These are phyloP conservation scores for Trichopus zeylanicus DNA, from an alignment of 116 monocot genomes.

Conservation along the genomic window DNA sequence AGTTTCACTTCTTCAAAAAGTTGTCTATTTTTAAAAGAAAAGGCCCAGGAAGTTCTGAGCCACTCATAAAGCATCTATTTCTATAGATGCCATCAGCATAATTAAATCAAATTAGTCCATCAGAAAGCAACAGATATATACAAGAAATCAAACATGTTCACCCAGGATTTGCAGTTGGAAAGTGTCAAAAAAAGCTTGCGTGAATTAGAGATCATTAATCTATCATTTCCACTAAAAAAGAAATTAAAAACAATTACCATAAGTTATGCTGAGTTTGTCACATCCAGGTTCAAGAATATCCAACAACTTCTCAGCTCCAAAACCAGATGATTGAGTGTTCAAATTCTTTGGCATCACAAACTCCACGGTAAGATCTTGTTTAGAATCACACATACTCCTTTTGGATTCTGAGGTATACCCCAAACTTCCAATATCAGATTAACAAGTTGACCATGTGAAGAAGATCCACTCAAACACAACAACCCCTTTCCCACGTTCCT, in stretches of 20 bases:
- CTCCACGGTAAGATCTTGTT: background rate
- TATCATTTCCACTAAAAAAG: too few relatives aligned
- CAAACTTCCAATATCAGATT: background rate
- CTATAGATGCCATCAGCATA: too few relatives aligned
- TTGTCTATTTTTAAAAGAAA: too few relatives aligned
- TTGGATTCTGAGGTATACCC: background rate
- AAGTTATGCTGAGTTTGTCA: conserved; percentile 26
- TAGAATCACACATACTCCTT: background rate
- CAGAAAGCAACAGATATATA: too few relatives aligned
- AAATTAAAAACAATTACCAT: conserved; percentile 32
- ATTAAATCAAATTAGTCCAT: too few relatives aligned
- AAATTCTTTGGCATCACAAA: conserved; percentile 8
- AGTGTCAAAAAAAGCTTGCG: too few relatives aligned
- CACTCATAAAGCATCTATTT: too few relatives aligned
- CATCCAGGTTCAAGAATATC: conserved; percentile 42
- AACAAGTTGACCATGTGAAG: background rate
- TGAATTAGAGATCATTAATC: too few relatives aligned
- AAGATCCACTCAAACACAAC: background rate
- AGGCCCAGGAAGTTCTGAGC: too few relatives aligned
- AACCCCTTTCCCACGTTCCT: conserved; percentile 75
- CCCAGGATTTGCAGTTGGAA: too few relatives aligned
- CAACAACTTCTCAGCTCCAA: conserved; percentile 44
- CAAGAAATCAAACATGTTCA: background rate
- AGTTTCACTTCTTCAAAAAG: too few relatives aligned
- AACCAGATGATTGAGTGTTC: conserved; percentile 18